Base-by-base conservation (phyloP, 306 rosid species). In the Mucuna pruriens region DNA sequence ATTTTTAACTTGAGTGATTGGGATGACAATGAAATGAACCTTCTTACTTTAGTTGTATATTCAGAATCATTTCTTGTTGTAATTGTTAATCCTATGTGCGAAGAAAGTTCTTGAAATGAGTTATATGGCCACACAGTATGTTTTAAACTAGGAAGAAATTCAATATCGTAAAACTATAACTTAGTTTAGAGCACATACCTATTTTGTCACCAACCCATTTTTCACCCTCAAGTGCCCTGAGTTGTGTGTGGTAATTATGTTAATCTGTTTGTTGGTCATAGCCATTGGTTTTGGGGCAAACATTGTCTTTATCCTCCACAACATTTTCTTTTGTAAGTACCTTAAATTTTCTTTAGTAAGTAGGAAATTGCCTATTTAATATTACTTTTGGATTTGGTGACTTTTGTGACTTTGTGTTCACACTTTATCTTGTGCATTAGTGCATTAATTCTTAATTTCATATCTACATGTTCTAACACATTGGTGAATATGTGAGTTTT, bases 1-100 rank as follows among this genome's bases (percentile, higher is more conserved):
- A 22, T 72, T 74, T 49, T 39, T 33, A 73, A 26, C 54, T 62
- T 34, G 62, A 40, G 4, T 69, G 15, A n/a, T 71, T 63, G 57
- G 55, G 73, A 58, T 74, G 57, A 75, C 57, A 55, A 55, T 55
- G 12, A 54, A 70, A 16, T 61, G 65, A 45, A 23, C 76, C 66
- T 12, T 25, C 22, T 54, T 22, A 46, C n/a, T 77, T 54, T 38
- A 23, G 71, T 60, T 76, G 42, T 9, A 58, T 46, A 48, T 15
- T 34, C 9, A n/a, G 51, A 71, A 49, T 64, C 46, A 23, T 61
- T 61, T 71, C 20, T 71, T 7, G 64, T 20, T 45, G 79, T 71
- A n/a, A 10, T 71, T 71, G 44, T 34, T 58, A 6, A 36, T 36
- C 79, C 8, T 46, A 10, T 51, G 55, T 45, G n/a, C 44, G 3